Percentiles rank a stretch among this genome's conserved stretches.
Conservation (phyloP, 2,329 filamentous ascomycete genomes). For the Ambrosiella xylebori region DNA sequence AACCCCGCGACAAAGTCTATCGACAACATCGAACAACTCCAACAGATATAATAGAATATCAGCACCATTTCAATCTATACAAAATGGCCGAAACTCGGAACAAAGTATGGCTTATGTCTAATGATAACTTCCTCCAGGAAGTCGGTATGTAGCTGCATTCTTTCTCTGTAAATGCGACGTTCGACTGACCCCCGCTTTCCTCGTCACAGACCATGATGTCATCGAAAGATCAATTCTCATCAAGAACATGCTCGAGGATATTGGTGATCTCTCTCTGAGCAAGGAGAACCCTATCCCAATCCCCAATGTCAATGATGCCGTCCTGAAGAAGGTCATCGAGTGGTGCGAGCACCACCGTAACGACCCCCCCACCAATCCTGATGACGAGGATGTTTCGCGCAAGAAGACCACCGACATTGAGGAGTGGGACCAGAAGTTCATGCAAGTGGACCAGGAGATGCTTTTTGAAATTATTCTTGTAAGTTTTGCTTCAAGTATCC, state of each 20-base stretch:
- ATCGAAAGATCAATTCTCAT: slow-evolving; percentile 87
- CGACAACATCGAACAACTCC: no score
- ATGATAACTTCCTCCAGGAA: slow-evolving; percentile 30
- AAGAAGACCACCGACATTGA: slow-evolving; percentile 99
- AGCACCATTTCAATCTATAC: neutral
- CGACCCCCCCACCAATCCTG: slow-evolving; percentile 64
- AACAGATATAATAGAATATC: neutral
- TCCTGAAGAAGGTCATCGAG: slow-evolving; percentile 90
- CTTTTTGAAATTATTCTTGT: slow-evolving; percentile 97
- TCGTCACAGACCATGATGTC: slow-evolving; percentile 51
- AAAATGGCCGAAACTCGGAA: slow-evolving; percentile 22
- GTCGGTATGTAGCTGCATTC: slow-evolving; percentile 25
- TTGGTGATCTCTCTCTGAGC: slow-evolving; percentile 45
- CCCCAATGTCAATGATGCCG: slow-evolving; percentile 82
- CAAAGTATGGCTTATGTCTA: slow-evolving; percentile 32
- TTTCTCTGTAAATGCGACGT: neutral
- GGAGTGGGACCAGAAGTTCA: slow-evolving; percentile 99
- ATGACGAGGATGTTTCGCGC: slow-evolving; percentile 82
- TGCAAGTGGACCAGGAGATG: slow-evolving; percentile 99
- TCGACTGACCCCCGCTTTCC: slow-evolving; percentile 6
- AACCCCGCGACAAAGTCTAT: neutral
- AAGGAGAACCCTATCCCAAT: slow-evolving; percentile 62
- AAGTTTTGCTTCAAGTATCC: slow-evolving; percentile 22
- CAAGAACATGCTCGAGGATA: slow-evolving; percentile 95
- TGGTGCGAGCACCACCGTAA: slow-evolving; percentile 94